Evolutionary conservation across 2,329 filamentous ascomycete species (phyloP), one percentile per base, ranked within the genome.

Genomic region (Elsinoe arachidis): DNA sequence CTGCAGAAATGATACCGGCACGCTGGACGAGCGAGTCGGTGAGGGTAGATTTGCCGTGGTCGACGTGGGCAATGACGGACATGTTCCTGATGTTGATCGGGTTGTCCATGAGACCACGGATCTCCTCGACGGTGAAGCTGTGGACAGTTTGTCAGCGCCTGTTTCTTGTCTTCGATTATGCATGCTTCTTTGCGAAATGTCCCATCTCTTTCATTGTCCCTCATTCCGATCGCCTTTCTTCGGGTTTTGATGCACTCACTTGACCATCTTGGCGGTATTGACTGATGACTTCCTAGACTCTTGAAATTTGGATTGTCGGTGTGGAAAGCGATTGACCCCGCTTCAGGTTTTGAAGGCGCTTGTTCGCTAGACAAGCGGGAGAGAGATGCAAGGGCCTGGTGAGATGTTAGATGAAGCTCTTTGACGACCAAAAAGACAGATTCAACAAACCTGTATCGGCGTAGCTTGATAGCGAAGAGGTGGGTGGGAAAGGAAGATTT

Each of bases 51-150:
- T 99, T 99, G 82, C 93, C 93, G 85, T 99, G 93, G 80, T 99
- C 93, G 86, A 99, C 84, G 82, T 99, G 93, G 77, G 93, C 93
- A 90, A 97, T 97, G 77, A 99, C 93, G 81, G 90, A 96, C 92
- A 96, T 97, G 86, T 97, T 97, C 73, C 83, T 80, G 76, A 86
- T 84, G 77, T 85, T 85, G 71, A 76, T 76, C 64, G 87, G 85
- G 79, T 86, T 85, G 84, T 90, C 86, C 87, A 88, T 88, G 74
- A 88, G 77, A 70, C 62, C 68, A 76, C 86, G 85, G 76, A 90
- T 88, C 84, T 85, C 91, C 76, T 97, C 92, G 80, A 96, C 86
- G 73, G 93, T 97, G 86, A 97, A 97, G 86, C 91, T 96, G 73
- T 74, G 63, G 64, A 63, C 61, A 65, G 66, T 69, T 64, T 68